phyloP scores from a whole-genome alignment of 805 yeast genomes.

The Sungouiozyma ichnusensis region DNA sequence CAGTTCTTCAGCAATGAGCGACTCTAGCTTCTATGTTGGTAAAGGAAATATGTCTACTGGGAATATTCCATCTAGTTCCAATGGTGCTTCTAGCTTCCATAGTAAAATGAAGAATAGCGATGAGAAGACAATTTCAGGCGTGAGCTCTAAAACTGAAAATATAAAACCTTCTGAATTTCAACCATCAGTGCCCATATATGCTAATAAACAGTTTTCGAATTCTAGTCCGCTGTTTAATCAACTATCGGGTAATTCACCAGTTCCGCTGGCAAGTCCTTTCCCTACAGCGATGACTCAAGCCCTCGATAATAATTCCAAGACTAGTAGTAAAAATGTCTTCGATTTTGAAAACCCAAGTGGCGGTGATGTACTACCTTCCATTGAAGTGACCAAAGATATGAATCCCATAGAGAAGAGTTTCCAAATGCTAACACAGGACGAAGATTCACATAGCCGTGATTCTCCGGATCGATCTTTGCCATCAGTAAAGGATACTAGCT shows the following conservation, averaged over 20 bases:
- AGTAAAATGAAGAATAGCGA: too few relatives aligned
- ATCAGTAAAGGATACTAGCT: not conserved
- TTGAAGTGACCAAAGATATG: constrained; percentile 4
- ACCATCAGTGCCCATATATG: not conserved
- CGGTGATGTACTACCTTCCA: not conserved
- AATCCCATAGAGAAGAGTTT: constrained; percentile 26
- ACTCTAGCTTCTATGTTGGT: not conserved
- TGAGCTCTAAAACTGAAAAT: not conserved
- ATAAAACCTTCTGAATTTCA: not conserved
- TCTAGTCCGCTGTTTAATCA: not conserved
- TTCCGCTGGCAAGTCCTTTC: too few relatives aligned
- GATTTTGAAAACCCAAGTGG: constrained; percentile 1
- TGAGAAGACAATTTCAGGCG: not conserved
- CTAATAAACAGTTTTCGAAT: not conserved
- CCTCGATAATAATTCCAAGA: too few relatives aligned
- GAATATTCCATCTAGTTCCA: not conserved
- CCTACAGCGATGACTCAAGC: too few relatives aligned
- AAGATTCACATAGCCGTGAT: constrained; percentile 3
- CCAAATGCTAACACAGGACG: constrained; percentile 23
- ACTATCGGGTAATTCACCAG: not conserved
- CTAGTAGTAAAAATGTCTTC: not conserved
- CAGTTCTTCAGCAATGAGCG: not conserved
- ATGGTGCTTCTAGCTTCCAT: too few relatives aligned
- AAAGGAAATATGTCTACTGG: not conserved
- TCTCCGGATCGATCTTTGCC: not conserved